phyloP scores from a whole-genome alignment of 2,329 filamentous ascomycete species.

The Nemania sp. region DNA sequence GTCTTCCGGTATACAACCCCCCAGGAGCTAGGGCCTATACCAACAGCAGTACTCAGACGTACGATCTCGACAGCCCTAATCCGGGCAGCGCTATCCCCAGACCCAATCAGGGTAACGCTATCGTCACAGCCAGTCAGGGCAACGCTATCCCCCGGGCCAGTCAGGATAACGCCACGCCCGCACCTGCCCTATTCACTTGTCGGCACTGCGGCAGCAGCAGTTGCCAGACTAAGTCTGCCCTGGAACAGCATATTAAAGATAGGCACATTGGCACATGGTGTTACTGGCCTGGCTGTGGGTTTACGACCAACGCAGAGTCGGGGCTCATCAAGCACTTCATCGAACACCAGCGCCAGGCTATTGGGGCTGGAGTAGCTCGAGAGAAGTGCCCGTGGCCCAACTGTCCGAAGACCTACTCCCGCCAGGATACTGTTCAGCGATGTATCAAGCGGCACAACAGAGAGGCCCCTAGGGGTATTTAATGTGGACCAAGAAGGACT shows the following conservation, averaged over 20 bases:
- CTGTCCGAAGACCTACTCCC: conserved; percentile 1
- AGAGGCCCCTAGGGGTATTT: neutral
- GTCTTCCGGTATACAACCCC: too few relatives aligned
- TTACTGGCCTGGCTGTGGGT: conserved; percentile 12
- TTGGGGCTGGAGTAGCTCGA: neutral
- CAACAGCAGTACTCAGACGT: too few relatives aligned
- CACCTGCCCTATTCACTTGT: neutral
- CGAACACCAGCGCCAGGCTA: conserved; percentile 1
- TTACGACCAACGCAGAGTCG: neutral
- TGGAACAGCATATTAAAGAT: neutral
- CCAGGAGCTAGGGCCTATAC: too few relatives aligned
- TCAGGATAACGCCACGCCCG: too few relatives aligned
- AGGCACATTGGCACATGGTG: neutral
- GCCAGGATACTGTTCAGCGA: neutral
- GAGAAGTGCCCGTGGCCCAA: conserved; percentile 14
- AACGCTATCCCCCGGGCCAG: too few relatives aligned
- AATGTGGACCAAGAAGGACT: neutral
- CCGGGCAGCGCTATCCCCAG: too few relatives aligned
- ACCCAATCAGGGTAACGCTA: too few relatives aligned
- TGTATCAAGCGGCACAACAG: conserved; percentile 29
- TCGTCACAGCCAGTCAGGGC: too few relatives aligned
- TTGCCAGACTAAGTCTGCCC: too few relatives aligned
- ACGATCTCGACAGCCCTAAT: too few relatives aligned
- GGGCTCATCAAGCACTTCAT: neutral
- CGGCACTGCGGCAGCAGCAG: neutral